These are phyloP conservation scores for Metschnikowia cubensis DNA, from an alignment of 805 yeast genomes.

Conservation along the genomic window DNA sequence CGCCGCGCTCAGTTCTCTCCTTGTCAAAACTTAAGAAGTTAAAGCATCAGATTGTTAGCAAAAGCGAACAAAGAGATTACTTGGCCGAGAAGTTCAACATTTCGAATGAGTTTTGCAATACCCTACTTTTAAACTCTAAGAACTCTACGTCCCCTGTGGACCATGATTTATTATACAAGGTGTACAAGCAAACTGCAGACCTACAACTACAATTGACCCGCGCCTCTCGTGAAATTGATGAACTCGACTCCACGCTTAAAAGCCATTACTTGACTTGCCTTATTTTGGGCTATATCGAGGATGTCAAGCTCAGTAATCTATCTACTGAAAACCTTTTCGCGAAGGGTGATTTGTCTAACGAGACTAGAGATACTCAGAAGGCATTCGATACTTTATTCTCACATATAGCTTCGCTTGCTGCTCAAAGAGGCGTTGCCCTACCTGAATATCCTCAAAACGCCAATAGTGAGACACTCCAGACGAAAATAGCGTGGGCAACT, in stretches of 20 bases:
- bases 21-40: slow-evolving; percentile 25
- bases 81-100: slow-evolving; percentile 28
- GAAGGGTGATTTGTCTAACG: background rate
- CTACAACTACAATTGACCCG: slow-evolving; percentile 29
- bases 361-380: slow-evolving; percentile 5
- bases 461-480: slow-evolving; percentile 20
- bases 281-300: slow-evolving; percentile 47
- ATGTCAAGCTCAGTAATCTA: slow-evolving; percentile 24
- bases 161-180: slow-evolving; percentile 24
- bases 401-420: slow-evolving; percentile 45
- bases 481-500: slow-evolving; percentile 34
- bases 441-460: slow-evolving; percentile 24
- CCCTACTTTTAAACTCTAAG: slow-evolving; percentile 20
- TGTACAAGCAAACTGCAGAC: slow-evolving; percentile 29
- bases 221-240: slow-evolving; percentile 27
- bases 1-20: slow-evolving; percentile 32
- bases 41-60: slow-evolving; percentile 28
- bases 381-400: slow-evolving; percentile 44
- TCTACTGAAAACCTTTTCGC: slow-evolving; percentile 8
- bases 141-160: slow-evolving; percentile 24
- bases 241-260: slow-evolving; percentile 24
- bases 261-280: slow-evolving; percentile 44
- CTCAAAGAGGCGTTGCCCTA: slow-evolving; percentile 37
- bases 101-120: slow-evolving; percentile 32
- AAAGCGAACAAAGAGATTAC: slow-evolving; percentile 29